phyloP scores from a whole-genome alignment of 2,329 filamentous ascomycete species.

The Colletotrichum lini region DNA sequence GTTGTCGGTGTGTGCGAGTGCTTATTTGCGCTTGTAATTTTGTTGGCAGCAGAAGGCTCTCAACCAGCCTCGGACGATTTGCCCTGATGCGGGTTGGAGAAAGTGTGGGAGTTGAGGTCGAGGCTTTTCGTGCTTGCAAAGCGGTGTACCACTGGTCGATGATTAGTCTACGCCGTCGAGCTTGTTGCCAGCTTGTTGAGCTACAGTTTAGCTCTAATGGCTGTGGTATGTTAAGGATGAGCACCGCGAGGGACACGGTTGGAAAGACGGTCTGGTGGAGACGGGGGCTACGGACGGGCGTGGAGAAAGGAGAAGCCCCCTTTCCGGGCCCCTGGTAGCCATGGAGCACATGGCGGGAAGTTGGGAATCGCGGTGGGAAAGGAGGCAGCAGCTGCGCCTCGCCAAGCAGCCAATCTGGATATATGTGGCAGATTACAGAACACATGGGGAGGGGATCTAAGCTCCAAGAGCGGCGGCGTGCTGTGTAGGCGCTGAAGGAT shows the following conservation, averaged over 20 bases:
- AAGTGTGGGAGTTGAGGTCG: constrained; percentile 4
- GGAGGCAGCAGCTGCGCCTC: constrained; percentile 30
- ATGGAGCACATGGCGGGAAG: constrained; percentile 15
- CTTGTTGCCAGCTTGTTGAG: constrained; percentile 10
- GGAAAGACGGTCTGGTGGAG: background rate
- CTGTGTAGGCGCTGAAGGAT: background rate
- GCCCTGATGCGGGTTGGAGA: constrained; percentile 7
- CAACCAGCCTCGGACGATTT: constrained; percentile 12
- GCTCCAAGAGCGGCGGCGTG: constrained; percentile 12
- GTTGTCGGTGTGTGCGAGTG: constrained; percentile 7
- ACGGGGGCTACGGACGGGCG: background rate
- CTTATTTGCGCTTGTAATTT: constrained; percentile 9
- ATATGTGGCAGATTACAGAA: constrained; percentile 2
- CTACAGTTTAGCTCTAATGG: background rate
- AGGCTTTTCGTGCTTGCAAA: background rate
- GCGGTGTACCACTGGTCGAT: background rate
- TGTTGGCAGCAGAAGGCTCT: constrained; percentile 22
- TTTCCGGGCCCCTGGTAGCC: constrained; percentile 18
- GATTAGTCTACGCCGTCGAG: background rate
- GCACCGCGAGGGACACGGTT: constrained; percentile 12
- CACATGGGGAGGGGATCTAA: constrained; percentile 1
- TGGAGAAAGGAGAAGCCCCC: constrained; percentile 32
- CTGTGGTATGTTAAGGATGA: constrained; percentile 2
- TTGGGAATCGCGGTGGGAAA: background rate
- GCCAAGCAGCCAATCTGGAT: constrained; percentile 11